Evolutionary conservation across 768 basidiomycete species (phyloP).

Genomic region (Boletus sp.): DNA sequence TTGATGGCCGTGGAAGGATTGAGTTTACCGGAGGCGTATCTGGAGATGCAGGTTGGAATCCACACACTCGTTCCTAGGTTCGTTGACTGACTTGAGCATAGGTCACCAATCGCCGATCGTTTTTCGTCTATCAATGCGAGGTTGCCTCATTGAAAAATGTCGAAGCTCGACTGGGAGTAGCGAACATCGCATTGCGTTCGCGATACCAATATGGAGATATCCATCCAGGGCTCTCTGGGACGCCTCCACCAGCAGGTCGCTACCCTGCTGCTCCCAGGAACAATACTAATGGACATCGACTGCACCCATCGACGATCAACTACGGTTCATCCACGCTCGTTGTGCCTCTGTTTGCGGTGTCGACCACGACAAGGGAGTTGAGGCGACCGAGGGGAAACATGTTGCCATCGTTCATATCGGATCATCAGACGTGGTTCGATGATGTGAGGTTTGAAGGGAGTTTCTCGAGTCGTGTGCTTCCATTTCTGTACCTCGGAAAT

Average conservation of each 20-base stretch:
- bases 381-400: constrained; percentile 69
- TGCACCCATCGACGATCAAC: constrained; percentile 20
- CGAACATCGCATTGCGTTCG: constrained; percentile 18
- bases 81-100: constrained; percentile 6
- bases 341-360: constrained; percentile 1
- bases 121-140: constrained; percentile 90
- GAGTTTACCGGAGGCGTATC: constrained; percentile 84
- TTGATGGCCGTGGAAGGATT: constrained; percentile 75
- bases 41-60: constrained; percentile 68
- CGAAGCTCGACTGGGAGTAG: constrained; percentile 48
- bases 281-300: constrained; percentile 19
- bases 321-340: constrained; percentile 17
- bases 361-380: constrained; percentile 22
- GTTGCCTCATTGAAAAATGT: constrained; percentile 68
- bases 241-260: constrained; percentile 5
- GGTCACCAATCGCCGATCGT: constrained; percentile 71
- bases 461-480: constrained; percentile 90
- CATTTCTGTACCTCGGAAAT: constrained; percentile 93
- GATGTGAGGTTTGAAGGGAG: constrained; percentile 92
- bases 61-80: neutral
- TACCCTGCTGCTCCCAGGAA: constrained; percentile 9
- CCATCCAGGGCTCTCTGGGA: constrained; percentile 16
- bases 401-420: constrained; percentile 59
- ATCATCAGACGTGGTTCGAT: constrained; percentile 94
- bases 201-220: constrained; percentile 27